Conservation (phyloP, 2,329 filamentous ascomycete species). For the Trichocomaceae sp. region DNA sequence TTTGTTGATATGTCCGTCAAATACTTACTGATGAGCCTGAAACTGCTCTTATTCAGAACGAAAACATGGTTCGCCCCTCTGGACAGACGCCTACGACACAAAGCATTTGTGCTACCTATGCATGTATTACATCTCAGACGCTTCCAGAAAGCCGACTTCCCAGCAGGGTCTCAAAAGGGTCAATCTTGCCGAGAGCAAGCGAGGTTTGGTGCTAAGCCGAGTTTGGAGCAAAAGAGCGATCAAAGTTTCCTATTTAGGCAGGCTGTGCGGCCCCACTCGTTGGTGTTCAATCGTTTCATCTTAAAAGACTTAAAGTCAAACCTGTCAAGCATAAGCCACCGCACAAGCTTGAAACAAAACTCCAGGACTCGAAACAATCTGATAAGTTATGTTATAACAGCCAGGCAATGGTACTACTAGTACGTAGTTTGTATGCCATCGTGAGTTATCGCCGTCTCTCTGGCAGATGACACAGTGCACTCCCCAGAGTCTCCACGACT, state of each 20-base stretch:
- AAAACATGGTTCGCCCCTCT: background rate
- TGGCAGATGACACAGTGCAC: no score
- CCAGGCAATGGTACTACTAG: no score
- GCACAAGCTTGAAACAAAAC: no score
- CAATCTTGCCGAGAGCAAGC: background rate
- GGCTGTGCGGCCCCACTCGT: background rate
- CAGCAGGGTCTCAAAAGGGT: background rate
- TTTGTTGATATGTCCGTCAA: background rate
- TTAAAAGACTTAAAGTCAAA: background rate
- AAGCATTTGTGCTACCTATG: background rate
- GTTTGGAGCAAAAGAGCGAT: background rate
- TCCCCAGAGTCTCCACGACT: no score
- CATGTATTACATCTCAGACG: background rate
- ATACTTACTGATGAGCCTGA: background rate
- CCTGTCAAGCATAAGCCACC: no score
- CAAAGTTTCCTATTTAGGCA: background rate
- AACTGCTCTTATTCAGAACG: background rate
- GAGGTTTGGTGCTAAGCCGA: background rate
- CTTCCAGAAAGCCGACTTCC: background rate
- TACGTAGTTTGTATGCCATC: no score
- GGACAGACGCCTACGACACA: background rate
- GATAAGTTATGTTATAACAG: no score
- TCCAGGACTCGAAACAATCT: no score
- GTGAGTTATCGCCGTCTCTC: no score
- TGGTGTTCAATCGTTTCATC: background rate